Conservation (phyloP, 179 eudicot genomes). For the Actinidia chinensis region DNA sequence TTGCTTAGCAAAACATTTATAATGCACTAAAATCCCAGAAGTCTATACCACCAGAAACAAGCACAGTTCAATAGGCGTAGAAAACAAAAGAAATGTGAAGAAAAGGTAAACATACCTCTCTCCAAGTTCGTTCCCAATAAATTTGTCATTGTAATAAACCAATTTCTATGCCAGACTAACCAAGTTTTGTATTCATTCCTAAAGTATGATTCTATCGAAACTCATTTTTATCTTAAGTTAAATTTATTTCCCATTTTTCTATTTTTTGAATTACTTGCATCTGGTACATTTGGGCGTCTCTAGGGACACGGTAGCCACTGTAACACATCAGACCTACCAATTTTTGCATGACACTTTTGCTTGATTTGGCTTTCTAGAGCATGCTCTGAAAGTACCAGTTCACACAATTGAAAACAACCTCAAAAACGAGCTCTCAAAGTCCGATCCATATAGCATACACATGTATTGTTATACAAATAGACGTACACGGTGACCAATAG, state of each 20-base stretch:
- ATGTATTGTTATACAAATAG: too few species aligned
- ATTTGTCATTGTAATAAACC: not conserved
- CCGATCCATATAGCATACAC: too few species aligned
- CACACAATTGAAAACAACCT: conserved; percentile 58
- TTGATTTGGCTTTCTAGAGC: conserved; percentile 57
- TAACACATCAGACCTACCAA: conserved; percentile 63
- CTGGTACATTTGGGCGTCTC: conserved; percentile 43
- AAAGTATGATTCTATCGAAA: not conserved
- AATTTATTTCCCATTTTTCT: not conserved
- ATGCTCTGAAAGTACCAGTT: conserved; percentile 61
- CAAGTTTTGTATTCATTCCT: not conserved
- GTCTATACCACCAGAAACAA: not conserved
- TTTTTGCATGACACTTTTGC: conserved; percentile 54
- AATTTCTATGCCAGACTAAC: not conserved
- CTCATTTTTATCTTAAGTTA: not conserved
- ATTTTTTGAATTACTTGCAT: not conserved
- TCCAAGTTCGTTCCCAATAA: not conserved
- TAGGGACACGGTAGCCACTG: conserved; percentile 53
- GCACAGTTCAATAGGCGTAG: not conserved
- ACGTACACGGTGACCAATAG: too few species aligned
- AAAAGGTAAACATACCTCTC: not conserved
- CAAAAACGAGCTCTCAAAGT: not conserved
- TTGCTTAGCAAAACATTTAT: not conserved
- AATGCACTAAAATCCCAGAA: conserved; percentile 2
- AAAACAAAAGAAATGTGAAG: not conserved